phyloP scores from a whole-genome alignment of 1,139 yeast genomes.

The Trichomonascaceae sp. region DNA sequence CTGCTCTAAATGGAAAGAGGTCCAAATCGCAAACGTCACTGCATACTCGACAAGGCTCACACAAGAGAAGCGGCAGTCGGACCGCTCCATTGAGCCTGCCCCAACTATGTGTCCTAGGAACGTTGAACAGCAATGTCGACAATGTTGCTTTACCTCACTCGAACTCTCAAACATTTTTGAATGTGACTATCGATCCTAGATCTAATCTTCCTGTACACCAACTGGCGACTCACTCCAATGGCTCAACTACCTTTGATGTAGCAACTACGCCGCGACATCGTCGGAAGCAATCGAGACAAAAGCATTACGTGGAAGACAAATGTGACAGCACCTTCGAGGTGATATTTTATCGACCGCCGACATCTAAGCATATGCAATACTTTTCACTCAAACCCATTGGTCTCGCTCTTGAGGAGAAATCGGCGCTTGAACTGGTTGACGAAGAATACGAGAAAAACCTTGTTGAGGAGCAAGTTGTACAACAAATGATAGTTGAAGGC shows the following conservation, averaged over 20 bases:
- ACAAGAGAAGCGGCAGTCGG: slow-evolving; percentile 2
- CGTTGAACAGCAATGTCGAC: background rate
- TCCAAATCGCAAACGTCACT: slow-evolving; percentile 5
- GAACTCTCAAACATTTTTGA: background rate
- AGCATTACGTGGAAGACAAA: background rate
- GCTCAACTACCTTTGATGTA: too few species aligned
- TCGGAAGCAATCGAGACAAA: background rate
- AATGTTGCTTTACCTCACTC: background rate
- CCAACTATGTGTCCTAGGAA: slow-evolving; percentile 4
- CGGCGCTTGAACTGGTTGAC: slow-evolving; percentile 15
- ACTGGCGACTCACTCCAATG: background rate
- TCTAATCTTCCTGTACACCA: background rate
- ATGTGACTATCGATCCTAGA: background rate
- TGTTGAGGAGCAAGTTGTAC: slow-evolving; percentile 12
- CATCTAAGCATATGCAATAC: slow-evolving; percentile 60
- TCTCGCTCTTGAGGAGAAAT: slow-evolving; percentile 40
- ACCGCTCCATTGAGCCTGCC: slow-evolving; percentile 7
- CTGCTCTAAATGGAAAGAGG: background rate
- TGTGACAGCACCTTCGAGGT: slow-evolving; percentile 23
- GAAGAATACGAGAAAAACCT: slow-evolving; percentile 22
- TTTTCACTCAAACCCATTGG: slow-evolving; percentile 63
- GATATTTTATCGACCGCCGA: slow-evolving; percentile 61
- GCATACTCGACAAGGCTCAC: slow-evolving; percentile 15
- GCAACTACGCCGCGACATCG: background rate
- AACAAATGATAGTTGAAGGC: slow-evolving; percentile 11